Evolutionary conservation across 495 filamentous ascomycete species (phyloP).

Genomic region (Daldinia decipiens): DNA sequence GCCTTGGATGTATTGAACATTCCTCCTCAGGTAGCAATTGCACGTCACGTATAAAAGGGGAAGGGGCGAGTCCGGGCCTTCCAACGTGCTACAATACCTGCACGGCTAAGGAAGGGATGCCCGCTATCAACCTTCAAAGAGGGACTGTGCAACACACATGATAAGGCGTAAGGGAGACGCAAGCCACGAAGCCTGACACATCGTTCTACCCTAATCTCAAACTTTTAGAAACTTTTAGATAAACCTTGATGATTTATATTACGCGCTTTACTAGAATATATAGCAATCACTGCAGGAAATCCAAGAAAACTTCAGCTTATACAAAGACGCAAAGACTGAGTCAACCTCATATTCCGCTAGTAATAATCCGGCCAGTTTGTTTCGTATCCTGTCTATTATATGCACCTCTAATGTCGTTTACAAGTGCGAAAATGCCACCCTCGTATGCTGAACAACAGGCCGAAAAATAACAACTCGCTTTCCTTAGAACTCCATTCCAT

Average conservation of each 20-base stretch:
- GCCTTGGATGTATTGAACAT: not conserved
- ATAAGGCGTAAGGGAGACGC: not conserved
- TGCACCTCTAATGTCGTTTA: conserved; percentile 15
- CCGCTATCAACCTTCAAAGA: not conserved
- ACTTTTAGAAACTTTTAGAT: not conserved
- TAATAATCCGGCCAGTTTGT: not conserved
- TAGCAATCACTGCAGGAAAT: not conserved
- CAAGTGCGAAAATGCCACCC: conserved; percentile 15
- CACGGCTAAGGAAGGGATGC: not conserved
- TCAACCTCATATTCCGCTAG: conserved; percentile 9
- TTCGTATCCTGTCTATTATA: conserved; percentile 27
- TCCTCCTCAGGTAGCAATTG: not conserved
- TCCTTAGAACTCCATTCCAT: conserved; percentile 12
- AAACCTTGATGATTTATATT: not conserved
- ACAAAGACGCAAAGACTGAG: not conserved
- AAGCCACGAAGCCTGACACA: not conserved
- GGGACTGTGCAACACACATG: not conserved
- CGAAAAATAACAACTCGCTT: conserved; percentile 6
- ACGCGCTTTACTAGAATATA: not conserved
- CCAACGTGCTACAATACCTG: too few relatives aligned
- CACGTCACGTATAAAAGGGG: too few relatives aligned
- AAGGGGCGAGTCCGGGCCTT: not conserved
- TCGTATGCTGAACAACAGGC: conserved; percentile 18
- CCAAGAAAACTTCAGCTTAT: not conserved
- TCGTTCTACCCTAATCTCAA: not conserved